Base-by-base conservation (phyloP, 495 filamentous ascomycete species). In the Podospora pseudoanserina region DNA sequence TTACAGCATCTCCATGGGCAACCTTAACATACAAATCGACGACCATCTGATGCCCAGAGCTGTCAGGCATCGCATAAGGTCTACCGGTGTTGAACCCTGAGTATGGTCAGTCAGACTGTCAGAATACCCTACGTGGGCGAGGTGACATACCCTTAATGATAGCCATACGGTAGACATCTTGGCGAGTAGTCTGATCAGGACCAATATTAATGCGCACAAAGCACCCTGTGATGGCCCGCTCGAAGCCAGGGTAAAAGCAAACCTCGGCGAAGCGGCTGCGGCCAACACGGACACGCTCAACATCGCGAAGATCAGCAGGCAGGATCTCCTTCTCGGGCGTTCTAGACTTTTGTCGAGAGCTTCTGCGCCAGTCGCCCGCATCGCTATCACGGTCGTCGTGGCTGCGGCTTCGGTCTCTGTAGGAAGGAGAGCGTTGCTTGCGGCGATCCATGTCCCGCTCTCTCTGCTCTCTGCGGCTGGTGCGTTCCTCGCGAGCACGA, bases 231-330 rank as follows among this genome's bases (percentile, higher is more conserved):
- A 97, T 89, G 32, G 89, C 85, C 39, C 92, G 84, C 19, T 93
- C 89, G 66, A 99, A 97, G 13, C 89, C 89, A 23, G 95, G 95
- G 68, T 91, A 92, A 81, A 95, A 97, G 81, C 92, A 96, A 56
- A 96, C 89, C 73, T 91, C 86, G 5, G 88, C 89, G 71, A 98
- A 93, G 71, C 91, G 89, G 68, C 81, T 87, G 44, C 96, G 86
- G 23, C 94, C 92, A 67, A 99, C 83, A 67, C 91, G 88, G 67
- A 91, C 85, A 60, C 90, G 88, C 72, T 97, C 90, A 69, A 96
- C 85, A 73, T 99, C 93, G 2, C 84, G 80, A n/a, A 97, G 82
- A 13, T 88, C 87, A 15, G 91, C 88, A 15, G 86, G 89, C 23
- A 78, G 77, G 0, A 73, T 74, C 65, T 85, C 83, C 49, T 78